phyloP scores from a whole-genome alignment of 2,329 filamentous ascomycete genomes.

The Waltergamsia citrina region DNA sequence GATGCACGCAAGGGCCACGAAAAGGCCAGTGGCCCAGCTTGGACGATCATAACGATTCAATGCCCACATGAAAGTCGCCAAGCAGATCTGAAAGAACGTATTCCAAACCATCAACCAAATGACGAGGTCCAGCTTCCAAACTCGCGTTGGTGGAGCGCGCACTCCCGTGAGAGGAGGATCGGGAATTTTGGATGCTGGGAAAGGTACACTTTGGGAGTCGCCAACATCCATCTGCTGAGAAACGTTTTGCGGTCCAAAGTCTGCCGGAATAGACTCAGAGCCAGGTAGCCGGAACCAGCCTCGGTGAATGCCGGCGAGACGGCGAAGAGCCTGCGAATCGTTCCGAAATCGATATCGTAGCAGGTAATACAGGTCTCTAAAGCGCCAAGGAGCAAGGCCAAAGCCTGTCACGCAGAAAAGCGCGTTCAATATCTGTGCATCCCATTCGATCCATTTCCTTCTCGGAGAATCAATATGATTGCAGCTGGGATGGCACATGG shows the following conservation, averaged over 20 bases:
- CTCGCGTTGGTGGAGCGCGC: constrained; percentile 54
- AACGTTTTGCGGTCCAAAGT: constrained; percentile 44
- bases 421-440: constrained; percentile 69
- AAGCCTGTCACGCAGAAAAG: constrained; percentile 85
- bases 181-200: constrained; percentile 53
- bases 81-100: constrained; percentile 63
- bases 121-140: constrained; percentile 73
- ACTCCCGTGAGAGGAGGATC: constrained; percentile 61
- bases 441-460: constrained; percentile 77
- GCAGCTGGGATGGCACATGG: constrained; percentile 64
- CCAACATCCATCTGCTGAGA: constrained; percentile 27
- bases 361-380: constrained; percentile 69
- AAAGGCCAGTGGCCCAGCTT: constrained; percentile 69
- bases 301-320: constrained; percentile 64
- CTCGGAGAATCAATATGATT: constrained; percentile 66
- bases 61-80: constrained; percentile 79
- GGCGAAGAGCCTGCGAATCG: constrained; percentile 48
- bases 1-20: constrained; percentile 65
- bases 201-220: constrained; percentile 39
- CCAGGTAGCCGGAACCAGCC: constrained; percentile 67
- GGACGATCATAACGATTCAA: constrained; percentile 66
- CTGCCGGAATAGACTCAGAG: constrained; percentile 46
- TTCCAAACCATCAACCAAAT: constrained; percentile 74
- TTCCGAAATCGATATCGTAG: constrained; percentile 50
- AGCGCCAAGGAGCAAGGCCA: constrained; percentile 75